Percentiles rank a stretch among this genome's conserved stretches.
phyloP scores from a whole-genome alignment of 2,329 filamentous ascomycete genomes.

The Pyrenochaeta sp. region DNA sequence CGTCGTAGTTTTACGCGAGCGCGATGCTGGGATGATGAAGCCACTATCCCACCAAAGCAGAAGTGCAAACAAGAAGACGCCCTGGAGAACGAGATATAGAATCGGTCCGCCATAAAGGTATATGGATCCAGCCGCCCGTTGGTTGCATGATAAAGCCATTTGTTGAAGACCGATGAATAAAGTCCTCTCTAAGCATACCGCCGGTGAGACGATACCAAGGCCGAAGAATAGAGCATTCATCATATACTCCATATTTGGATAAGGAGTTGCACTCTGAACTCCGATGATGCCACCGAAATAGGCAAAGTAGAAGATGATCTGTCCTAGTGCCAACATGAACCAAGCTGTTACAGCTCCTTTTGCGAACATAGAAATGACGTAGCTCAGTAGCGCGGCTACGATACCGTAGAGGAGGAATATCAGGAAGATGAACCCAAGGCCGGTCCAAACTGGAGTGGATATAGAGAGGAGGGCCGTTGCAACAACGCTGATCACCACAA shows the following conservation, averaged over 20 bases:
- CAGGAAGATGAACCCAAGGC: constrained; percentile 79
- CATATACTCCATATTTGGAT: constrained; percentile 23
- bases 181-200: constrained; percentile 24
- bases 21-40: constrained; percentile 58
- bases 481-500: constrained; percentile 71
- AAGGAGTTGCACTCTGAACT: constrained; percentile 26
- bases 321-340: constrained; percentile 71
- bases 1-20: constrained; percentile 49
- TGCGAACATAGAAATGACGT: constrained; percentile 81
- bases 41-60: constrained; percentile 61
- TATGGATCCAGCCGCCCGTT: constrained; percentile 66
- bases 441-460: constrained; percentile 69
- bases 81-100: constrained; percentile 79
- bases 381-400: constrained; percentile 76
- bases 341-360: constrained; percentile 77
- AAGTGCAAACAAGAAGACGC: constrained; percentile 71
- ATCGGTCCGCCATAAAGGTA: constrained; percentile 83
- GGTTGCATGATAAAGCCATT: constrained; percentile 78
- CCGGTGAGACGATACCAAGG: constrained; percentile 32
- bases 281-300: constrained; percentile 49
- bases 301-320: constrained; percentile 63
- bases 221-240: constrained; percentile 35
- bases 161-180: constrained; percentile 50
- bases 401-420: constrained; percentile 82
- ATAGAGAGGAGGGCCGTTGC: constrained; percentile 70